Evolutionary conservation across 768 basidiomycete genomes (phyloP).

Genomic region (Megacollybia marginata): DNA sequence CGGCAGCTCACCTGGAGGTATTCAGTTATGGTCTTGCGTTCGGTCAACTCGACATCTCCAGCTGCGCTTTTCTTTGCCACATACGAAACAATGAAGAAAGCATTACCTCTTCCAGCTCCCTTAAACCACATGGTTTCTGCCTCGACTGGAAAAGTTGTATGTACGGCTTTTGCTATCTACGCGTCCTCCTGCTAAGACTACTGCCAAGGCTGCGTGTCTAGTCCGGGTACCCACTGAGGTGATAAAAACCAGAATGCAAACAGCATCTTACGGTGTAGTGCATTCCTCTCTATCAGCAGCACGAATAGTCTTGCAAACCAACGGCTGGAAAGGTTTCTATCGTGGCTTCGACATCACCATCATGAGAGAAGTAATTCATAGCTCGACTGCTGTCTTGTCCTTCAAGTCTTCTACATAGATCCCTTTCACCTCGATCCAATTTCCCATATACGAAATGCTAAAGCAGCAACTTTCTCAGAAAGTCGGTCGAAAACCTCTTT

Average conservation of each 20-base stretch:
- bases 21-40: neutral
- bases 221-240: slow-evolving; percentile 95
- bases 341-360: slow-evolving; percentile 81
- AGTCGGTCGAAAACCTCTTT: too few relatives aligned
- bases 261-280: slow-evolving; percentile 29
- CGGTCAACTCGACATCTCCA: slow-evolving; percentile 21
- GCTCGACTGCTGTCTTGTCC: too few relatives aligned
- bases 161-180: slow-evolving; percentile 19
- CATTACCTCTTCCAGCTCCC: slow-evolving; percentile 58
- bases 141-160: slow-evolving; percentile 28
- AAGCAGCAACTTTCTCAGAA: slow-evolving; percentile 30
- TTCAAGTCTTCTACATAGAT: slow-evolving; percentile 33
- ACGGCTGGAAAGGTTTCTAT: slow-evolving; percentile 78
- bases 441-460: slow-evolving; percentile 88
- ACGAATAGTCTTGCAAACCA: slow-evolving; percentile 43
- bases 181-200: slow-evolving; percentile 13
- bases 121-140: slow-evolving; percentile 34
- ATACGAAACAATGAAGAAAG: slow-evolving; percentile 82
- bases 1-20: slow-evolving; percentile 96
- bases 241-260: slow-evolving; percentile 90
- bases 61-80: slow-evolving; percentile 96
- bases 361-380: slow-evolving; percentile 41
- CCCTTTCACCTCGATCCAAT: slow-evolving; percentile 93
- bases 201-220: slow-evolving; percentile 72
- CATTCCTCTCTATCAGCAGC: slow-evolving; percentile 57